Evolutionary conservation across 768 basidiomycete species (phyloP).

Genomic region (Auricularia sp.): DNA sequence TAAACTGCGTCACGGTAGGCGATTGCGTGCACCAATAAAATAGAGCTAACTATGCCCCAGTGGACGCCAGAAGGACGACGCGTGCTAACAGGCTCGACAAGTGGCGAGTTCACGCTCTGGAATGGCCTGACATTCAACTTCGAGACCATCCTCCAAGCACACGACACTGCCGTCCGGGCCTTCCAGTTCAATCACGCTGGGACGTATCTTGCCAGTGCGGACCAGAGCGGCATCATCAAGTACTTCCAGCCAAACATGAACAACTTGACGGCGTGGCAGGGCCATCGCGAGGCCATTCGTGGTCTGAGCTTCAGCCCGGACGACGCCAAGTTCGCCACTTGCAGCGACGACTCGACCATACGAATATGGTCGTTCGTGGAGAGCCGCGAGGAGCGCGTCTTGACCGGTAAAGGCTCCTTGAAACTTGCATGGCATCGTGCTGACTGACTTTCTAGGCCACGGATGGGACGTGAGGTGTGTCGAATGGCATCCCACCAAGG

Average conservation of each 20-base stretch:
- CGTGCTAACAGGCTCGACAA: slow-evolving; percentile 88
- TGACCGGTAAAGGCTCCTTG: slow-evolving; percentile 50
- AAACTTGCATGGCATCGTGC: not conserved
- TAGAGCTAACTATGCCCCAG: slow-evolving; percentile 29
- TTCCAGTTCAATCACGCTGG: slow-evolving; percentile 88
- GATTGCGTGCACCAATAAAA: slow-evolving; percentile 3
- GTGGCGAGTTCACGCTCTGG: slow-evolving; percentile 98
- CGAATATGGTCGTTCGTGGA: slow-evolving; percentile 94
- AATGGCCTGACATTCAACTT: slow-evolving; percentile 99
- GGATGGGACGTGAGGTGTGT: slow-evolving; percentile 99
- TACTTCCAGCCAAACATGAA: slow-evolving; percentile 99
- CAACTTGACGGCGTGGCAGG: slow-evolving; percentile 89
- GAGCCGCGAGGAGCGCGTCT: slow-evolving; percentile 74
- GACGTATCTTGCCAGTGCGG: slow-evolving; percentile 84
- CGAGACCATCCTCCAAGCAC: slow-evolving; percentile 97
- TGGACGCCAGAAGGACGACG: slow-evolving; percentile 97
- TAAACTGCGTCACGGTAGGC: slow-evolving; percentile 85
- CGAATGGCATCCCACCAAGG: slow-evolving; percentile 97
- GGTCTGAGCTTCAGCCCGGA: slow-evolving; percentile 88
- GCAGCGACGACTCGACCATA: slow-evolving; percentile 90
- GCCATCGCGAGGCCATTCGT: slow-evolving; percentile 89
- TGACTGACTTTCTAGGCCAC: slow-evolving; percentile 50
- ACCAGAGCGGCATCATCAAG: slow-evolving; percentile 91
- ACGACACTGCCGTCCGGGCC: slow-evolving; percentile 87
- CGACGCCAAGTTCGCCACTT: slow-evolving; percentile 85